A percentile compares a stretch with the other conserved stretches of the same genome.
Evolutionary conservation across 2,329 filamentous ascomycete species (phyloP).

Genomic region (Xylariaceae sp.): DNA sequence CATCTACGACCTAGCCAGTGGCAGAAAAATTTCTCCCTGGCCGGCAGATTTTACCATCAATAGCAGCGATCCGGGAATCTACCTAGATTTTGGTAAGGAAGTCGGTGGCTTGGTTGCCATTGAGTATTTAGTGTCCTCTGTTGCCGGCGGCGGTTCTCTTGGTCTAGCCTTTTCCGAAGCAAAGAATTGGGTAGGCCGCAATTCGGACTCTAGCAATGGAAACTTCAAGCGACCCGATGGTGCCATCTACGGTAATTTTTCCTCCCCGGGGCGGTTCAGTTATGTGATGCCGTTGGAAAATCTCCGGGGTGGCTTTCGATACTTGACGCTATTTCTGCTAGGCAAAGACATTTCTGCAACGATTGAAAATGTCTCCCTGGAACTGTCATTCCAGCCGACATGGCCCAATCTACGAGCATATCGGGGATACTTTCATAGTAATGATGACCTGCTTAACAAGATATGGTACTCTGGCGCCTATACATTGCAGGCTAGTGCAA

Average conservation of each 20-base stretch:
- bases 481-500: conserved; percentile 42
- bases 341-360: conserved; percentile 28
- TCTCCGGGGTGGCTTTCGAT: conserved; percentile 43
- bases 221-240: conserved; percentile 34
- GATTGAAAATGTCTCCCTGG: conserved; percentile 25
- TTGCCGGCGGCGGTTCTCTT: conserved; percentile 31
- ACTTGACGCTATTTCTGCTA: conserved; percentile 39
- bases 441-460: conserved; percentile 47
- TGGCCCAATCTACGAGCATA: conserved; percentile 49
- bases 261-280: conserved; percentile 30
- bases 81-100: conserved; percentile 31
- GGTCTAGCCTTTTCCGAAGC: conserved; percentile 43
- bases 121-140: conserved; percentile 24
- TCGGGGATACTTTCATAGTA: conserved; percentile 50
- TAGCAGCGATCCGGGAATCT: conserved; percentile 18
- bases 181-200: conserved; percentile 40
- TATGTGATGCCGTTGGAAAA: conserved; percentile 39
- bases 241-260: conserved; percentile 37
- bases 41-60: conserved; percentile 14
- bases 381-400: conserved; percentile 33
- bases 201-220: conserved; percentile 40
- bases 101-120: conserved; percentile 30
- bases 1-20: conserved; percentile 32
- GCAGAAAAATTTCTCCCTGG: conserved; percentile 16
- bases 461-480: conserved; percentile 56